Conservation (phyloP, 1,284 basidiomycete species). For the Psilocybe mexicana region DNA sequence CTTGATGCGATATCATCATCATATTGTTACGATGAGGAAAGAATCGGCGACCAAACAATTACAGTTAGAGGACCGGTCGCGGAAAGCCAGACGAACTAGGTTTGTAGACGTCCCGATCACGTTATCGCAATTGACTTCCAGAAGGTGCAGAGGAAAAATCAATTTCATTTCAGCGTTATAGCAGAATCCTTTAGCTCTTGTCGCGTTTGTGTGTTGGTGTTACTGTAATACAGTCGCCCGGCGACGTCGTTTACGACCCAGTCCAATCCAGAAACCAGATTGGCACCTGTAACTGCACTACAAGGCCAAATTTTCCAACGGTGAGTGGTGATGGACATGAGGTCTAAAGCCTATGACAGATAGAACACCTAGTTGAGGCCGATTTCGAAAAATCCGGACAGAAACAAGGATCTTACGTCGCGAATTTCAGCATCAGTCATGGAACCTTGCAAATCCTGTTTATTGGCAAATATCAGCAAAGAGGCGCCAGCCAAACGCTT, state of each 20-base stretch:
- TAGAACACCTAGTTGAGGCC: conserved; percentile 15
- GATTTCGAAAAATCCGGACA: conserved; percentile 12
- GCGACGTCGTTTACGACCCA: conserved; percentile 96
- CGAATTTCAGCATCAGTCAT: conserved; percentile 83
- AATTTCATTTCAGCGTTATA: neutral
- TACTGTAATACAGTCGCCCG: conserved; percentile 71
- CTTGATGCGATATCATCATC: neutral
- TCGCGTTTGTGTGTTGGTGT: conserved; percentile 27
- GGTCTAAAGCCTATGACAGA: conserved; percentile 66
- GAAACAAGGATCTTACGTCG: conserved; percentile 52
- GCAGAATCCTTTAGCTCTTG: neutral
- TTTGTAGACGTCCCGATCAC: conserved; percentile 5
- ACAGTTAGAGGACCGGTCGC: conserved; percentile 16
- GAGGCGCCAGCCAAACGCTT: conserved; percentile 93
- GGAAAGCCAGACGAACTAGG: conserved; percentile 16
- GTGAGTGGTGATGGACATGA: conserved; percentile 80
- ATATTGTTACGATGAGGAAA: conserved; percentile 2
- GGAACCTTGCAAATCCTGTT: conserved; percentile 92
- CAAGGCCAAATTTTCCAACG: conserved; percentile 91
- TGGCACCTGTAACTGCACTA: conserved; percentile 88
- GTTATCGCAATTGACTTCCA: neutral
- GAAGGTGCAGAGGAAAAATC: conserved; percentile 1
- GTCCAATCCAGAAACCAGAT: conserved; percentile 84
- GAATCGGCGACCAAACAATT: conserved; percentile 15
- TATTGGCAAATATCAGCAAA: conserved; percentile 97